Conservation (phyloP, 1,284 basidiomycete species). For the Trametes polyzona region DNA sequence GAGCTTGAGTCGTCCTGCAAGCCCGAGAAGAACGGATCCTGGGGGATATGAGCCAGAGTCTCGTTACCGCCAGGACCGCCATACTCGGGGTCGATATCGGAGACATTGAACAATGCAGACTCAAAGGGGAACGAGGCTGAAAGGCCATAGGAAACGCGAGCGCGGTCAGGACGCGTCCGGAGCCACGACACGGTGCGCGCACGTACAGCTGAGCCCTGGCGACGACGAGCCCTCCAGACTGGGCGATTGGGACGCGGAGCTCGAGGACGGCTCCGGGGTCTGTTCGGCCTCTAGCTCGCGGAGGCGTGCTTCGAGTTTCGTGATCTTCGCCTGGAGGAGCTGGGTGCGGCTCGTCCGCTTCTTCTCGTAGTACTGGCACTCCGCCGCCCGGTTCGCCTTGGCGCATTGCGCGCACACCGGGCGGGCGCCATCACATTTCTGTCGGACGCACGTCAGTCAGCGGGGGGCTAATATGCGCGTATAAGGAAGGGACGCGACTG, state of each 20-base stretch:
- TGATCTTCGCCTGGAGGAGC: conserved; percentile 59
- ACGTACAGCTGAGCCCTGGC: conserved; percentile 8
- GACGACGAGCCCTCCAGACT: conserved; percentile 13
- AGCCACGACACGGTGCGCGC: neutral
- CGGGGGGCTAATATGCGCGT: neutral
- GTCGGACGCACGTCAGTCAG: neutral
- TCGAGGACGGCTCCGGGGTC: conserved; percentile 21
- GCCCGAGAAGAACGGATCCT: conserved; percentile 5
- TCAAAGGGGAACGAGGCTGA: conserved; percentile 21
- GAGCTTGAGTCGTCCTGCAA: conserved; percentile 6
- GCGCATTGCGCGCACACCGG: conserved; percentile 61
- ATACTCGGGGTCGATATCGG: conserved; percentile 18
- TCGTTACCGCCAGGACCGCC: conserved; percentile 5
- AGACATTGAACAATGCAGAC: conserved; percentile 18
- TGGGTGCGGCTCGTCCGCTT: conserved; percentile 65
- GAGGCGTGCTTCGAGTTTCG: conserved; percentile 54
- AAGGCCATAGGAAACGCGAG: neutral
- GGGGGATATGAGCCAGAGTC: neutral
- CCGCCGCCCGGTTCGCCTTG: conserved; percentile 53
- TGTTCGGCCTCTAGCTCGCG: conserved; percentile 52
- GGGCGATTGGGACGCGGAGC: conserved; percentile 24
- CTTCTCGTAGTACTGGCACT: conserved; percentile 66
- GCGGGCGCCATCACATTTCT: conserved; percentile 65
- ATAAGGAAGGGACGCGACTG: conserved; percentile 25
- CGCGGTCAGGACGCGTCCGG: neutral